Conservation (phyloP, 805 yeast species). For the Sungouiozyma ichnusensis region DNA sequence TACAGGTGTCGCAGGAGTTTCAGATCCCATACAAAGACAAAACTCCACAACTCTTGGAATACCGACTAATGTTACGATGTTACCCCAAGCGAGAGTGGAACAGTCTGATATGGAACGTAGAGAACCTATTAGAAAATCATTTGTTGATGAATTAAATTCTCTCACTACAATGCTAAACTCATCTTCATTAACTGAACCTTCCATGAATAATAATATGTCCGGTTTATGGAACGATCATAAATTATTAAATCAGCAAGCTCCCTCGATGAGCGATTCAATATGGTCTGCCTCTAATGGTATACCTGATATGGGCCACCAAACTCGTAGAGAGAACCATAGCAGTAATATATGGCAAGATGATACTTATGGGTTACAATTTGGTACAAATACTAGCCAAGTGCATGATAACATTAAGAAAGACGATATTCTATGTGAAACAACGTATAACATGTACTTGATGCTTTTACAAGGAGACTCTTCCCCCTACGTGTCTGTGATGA, state of each 20-base stretch:
- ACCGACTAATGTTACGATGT: not conserved
- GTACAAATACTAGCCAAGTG: not conserved
- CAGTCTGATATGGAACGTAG: constrained; percentile 5
- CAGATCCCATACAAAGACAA: not conserved
- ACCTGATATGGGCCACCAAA: not conserved
- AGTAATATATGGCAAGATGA: not conserved
- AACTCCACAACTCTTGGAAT: not conserved
- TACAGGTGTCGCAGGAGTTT: not conserved
- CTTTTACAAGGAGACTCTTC: not conserved
- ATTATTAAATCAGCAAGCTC: not conserved
- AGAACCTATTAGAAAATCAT: constrained; percentile 12
- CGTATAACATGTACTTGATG: not conserved
- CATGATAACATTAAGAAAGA: not conserved
- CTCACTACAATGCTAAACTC: constrained; percentile 20
- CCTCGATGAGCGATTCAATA: not conserved
- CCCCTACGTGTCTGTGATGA: not conserved
- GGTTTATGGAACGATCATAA: constrained; percentile 14
- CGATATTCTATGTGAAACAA: not conserved
- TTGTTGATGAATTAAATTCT: constrained; percentile 20
- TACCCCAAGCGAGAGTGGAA: not conserved
- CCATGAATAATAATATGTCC: constrained; percentile 3
- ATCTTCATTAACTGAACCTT: constrained; percentile 12
- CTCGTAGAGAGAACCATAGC: not conserved
- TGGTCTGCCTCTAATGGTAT: not conserved
- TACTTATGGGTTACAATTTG: not conserved